Evolutionary conservation across 148 eudicot genomes (phyloP).

Genomic region (Cornus controversa): DNA sequence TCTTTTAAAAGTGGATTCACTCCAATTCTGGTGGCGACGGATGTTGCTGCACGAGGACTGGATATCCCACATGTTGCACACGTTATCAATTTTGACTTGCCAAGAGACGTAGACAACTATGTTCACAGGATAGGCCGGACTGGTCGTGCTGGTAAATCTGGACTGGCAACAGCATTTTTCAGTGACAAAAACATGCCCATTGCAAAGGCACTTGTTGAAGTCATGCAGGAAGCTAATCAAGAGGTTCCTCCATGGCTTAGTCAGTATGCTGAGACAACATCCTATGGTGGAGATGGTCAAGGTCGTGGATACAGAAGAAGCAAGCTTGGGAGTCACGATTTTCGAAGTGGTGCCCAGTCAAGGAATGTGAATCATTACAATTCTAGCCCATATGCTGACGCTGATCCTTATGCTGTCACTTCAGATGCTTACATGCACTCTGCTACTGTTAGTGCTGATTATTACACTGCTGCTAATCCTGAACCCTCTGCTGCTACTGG

Average conservation of each 20-base stretch:
- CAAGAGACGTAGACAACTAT: conserved; percentile 62
- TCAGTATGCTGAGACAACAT: conserved; percentile 42
- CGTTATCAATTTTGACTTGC: conserved; percentile 72
- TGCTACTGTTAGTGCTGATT: not conserved
- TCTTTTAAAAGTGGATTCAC: conserved; percentile 66
- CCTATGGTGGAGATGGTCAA: conserved; percentile 29
- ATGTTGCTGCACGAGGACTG: conserved; percentile 73
- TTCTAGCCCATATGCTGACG: conserved; percentile 31
- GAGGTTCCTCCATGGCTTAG: conserved; percentile 64
- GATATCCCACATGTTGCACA: conserved; percentile 76
- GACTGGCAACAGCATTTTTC: conserved; percentile 76
- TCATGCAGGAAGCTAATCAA: conserved; percentile 66
- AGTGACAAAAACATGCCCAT: conserved; percentile 51
- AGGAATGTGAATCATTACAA: conserved; percentile 14
- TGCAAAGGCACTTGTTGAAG: conserved; percentile 55
- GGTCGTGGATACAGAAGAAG: conserved; percentile 36
- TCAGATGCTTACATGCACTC: conserved; percentile 12
- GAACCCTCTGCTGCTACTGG: conserved; percentile 9
- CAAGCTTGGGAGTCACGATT: conserved; percentile 60
- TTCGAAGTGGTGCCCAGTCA: conserved; percentile 24
- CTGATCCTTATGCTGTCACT: conserved; percentile 2
- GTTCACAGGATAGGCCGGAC: conserved; percentile 81
- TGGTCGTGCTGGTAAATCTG: conserved; percentile 77
- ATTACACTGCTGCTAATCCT: conserved; percentile 9
- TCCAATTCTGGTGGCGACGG: conserved; percentile 78